Evolutionary conservation across 2,329 filamentous ascomycete species (phyloP).

Genomic region (Fusarium floridanum): DNA sequence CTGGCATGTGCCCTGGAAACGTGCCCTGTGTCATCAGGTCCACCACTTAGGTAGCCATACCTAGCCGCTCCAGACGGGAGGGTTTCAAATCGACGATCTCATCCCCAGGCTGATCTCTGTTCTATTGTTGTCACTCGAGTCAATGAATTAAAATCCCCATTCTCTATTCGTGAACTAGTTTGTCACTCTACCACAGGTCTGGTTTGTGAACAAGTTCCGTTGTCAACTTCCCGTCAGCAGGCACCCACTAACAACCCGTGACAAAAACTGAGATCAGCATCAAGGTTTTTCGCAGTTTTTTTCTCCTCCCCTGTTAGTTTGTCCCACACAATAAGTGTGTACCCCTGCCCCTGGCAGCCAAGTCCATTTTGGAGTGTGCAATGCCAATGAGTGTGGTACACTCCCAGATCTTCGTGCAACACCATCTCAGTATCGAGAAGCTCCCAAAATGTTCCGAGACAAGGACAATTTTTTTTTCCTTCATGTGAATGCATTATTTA

Average conservation of each 20-base stretch:
- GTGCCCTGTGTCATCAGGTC: not conserved
- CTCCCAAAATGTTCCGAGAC: not conserved
- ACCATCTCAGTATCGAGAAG: not conserved
- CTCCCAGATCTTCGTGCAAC: slow-evolving; percentile 4
- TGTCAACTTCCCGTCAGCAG: not conserved
- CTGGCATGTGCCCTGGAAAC: slow-evolving; percentile 1
- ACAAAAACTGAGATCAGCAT: not conserved
- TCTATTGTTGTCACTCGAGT: not conserved
- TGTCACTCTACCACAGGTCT: not conserved
- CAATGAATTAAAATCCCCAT: not conserved
- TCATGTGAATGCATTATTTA: not conserved
- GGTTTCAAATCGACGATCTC: not conserved
- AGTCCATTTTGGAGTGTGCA: slow-evolving; percentile 13
- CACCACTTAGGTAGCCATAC: not conserved
- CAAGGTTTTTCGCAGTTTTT: not conserved
- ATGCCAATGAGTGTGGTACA: slow-evolving; percentile 2
- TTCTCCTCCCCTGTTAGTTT: not conserved
- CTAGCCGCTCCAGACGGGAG: not conserved
- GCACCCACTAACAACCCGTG: not conserved
- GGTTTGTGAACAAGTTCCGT: not conserved
- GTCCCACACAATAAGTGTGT: slow-evolving; percentile 25
- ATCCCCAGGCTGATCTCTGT: not conserved
- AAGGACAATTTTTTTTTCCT: not conserved
- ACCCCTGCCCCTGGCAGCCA: slow-evolving; percentile 9
- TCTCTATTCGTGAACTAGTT: not conserved